phyloP scores from a whole-genome alignment of 257 asterid genomes.

The Oldenlandia corymbosa region DNA sequence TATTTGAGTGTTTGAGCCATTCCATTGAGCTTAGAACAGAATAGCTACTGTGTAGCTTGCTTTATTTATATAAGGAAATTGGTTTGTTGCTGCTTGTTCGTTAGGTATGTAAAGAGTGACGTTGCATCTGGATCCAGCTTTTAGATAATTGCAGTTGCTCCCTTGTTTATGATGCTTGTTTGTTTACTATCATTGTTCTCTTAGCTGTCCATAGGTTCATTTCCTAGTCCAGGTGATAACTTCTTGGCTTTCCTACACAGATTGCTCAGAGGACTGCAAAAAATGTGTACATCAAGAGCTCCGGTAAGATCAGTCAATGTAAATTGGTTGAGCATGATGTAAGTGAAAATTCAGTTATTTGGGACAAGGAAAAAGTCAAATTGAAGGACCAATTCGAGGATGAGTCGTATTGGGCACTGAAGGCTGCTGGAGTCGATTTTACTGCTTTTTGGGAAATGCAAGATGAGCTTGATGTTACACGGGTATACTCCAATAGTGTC shows the following conservation, averaged over 20 bases:
- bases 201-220: background rate
- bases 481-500: constrained; percentile 68
- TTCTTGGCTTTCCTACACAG: constrained; percentile 33
- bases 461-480: constrained; percentile 51
- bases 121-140: background rate
- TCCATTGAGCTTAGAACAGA: background rate
- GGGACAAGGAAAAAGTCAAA: constrained; percentile 44
- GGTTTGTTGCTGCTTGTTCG: background rate
- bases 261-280: constrained; percentile 73
- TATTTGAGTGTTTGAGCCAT: background rate
- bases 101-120: background rate
- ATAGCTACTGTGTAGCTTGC: background rate
- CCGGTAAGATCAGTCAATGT: constrained; percentile 67
- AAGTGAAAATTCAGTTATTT: constrained; percentile 67
- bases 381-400: constrained; percentile 20
- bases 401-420: constrained; percentile 63
- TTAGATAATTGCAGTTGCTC: background rate
- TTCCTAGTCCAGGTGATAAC: no score
- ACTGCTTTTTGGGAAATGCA: constrained; percentile 65
- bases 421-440: constrained; percentile 76
- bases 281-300: constrained; percentile 55
- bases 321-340: constrained; percentile 70
- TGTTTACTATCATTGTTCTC: background rate
- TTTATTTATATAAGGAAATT: background rate
- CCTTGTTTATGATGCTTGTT: no score